Percentiles rank a stretch among this genome's conserved stretches.
These are phyloP conservation scores for Podospora pseudocomata DNA, from an alignment of 495 filamentous ascomycete genomes.

Conservation along the genomic window DNA sequence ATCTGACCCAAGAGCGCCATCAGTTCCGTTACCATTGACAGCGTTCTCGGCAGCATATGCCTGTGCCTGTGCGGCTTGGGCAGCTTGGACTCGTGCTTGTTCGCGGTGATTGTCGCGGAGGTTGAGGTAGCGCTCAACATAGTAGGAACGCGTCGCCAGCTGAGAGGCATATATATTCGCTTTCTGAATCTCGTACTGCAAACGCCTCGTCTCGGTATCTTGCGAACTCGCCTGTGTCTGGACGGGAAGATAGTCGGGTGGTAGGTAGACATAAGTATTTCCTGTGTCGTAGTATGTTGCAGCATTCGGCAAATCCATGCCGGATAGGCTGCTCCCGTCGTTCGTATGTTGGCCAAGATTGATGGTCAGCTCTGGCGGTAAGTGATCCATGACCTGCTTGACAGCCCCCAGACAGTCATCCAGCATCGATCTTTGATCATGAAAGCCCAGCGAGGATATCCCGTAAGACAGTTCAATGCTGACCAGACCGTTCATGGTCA, in stretches of 20 bases:
- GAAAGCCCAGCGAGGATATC: conserved; percentile 65
- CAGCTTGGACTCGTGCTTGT: conserved; percentile 25
- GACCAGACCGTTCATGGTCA: conserved; percentile 62
- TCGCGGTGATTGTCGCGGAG: conserved; percentile 54
- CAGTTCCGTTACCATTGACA: conserved; percentile 15
- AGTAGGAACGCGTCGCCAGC: conserved; percentile 68
- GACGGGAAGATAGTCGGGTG: conserved; percentile 29
- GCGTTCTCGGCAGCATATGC: conserved; percentile 22
- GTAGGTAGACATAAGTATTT: conserved; percentile 34
- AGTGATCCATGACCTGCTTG: conserved; percentile 55
- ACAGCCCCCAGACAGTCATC: conserved; percentile 57
- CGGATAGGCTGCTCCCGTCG: neutral
- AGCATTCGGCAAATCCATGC: neutral
- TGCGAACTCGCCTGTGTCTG: conserved; percentile 28
- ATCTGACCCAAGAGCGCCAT: neutral
- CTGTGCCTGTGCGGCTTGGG: conserved; percentile 16
- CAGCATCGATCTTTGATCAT: conserved; percentile 61
- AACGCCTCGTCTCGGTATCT: conserved; percentile 39
- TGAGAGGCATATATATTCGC: conserved; percentile 75
- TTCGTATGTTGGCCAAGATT: conserved; percentile 28
- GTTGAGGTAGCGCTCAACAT: conserved; percentile 78
- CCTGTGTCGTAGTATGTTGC: conserved; percentile 17
- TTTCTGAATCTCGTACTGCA: conserved; percentile 82
- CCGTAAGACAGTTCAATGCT: conserved; percentile 73
- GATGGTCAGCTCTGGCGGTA: conserved; percentile 60